These are phyloP conservation scores for Alnus glutinosa DNA, from an alignment of 306 rosid genomes.

Conservation along the genomic window DNA sequence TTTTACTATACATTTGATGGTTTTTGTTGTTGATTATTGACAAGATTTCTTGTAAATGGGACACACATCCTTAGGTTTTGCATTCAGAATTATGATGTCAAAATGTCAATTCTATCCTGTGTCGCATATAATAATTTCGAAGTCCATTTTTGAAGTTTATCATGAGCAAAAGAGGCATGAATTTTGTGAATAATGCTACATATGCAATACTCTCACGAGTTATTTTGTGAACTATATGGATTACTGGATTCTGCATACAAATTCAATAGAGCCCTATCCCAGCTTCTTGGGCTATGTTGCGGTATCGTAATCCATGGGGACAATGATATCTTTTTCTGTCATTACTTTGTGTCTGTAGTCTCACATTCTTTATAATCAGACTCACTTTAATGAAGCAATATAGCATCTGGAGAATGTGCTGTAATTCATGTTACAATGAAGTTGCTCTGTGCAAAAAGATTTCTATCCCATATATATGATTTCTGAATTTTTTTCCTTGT, in stretches of 20 bases:
- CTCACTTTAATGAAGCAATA: background rate
- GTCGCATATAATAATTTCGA: background rate
- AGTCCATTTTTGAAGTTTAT: background rate
- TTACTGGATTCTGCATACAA: background rate
- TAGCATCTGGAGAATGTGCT: slow-evolving; percentile 4
- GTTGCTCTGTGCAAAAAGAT: slow-evolving; percentile 1
- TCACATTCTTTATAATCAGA: background rate
- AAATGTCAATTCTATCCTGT: background rate
- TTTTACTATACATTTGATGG: too few species aligned
- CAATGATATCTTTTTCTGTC: background rate
- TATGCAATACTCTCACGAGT: background rate
- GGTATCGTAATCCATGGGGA: background rate
- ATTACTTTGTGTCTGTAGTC: background rate
- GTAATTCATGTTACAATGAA: slow-evolving; percentile 15
- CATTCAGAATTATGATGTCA: background rate
- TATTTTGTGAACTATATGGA: background rate
- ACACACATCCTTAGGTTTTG: background rate
- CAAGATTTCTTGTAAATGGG: background rate
- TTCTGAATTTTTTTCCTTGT: background rate
- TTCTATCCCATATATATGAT: background rate
- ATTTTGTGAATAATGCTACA: background rate
- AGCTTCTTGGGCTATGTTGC: background rate
- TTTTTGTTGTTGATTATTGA: background rate
- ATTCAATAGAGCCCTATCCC: background rate
- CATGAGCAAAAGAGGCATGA: background rate